A percentile compares a stretch with the other conserved stretches of the same genome.
phyloP scores from a whole-genome alignment of 2,329 filamentous ascomycete genomes.

The Phyllosticta citribraziliensis region DNA sequence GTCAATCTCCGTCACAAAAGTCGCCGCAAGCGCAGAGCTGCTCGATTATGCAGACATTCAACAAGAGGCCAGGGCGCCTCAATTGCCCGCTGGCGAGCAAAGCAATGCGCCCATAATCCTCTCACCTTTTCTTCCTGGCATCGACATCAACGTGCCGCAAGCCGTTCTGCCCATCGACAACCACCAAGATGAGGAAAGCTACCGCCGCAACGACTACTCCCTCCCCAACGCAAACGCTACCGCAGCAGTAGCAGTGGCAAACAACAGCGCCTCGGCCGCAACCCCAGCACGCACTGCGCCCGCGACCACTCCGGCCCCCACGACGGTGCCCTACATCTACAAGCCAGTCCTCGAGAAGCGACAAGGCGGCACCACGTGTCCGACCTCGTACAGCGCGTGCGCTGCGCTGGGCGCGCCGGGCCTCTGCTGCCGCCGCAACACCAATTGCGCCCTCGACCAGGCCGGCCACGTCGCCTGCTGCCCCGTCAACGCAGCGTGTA shows the following conservation, averaged over 20 bases:
- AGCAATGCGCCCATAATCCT: not conserved
- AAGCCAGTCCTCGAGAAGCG: not conserved
- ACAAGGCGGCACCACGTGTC: conserved; percentile 35
- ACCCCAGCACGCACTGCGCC: not conserved
- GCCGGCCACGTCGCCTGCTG: conserved; percentile 53
- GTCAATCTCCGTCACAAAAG: not conserved
- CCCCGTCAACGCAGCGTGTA: conserved; percentile 47
- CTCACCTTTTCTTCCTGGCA: conserved; percentile 5
- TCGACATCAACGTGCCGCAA: not conserved
- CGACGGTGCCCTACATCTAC: not conserved
- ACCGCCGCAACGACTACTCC: not conserved
- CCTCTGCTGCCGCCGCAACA: conserved; percentile 46
- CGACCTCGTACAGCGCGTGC: conserved; percentile 43
- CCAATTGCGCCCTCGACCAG: conserved; percentile 46
- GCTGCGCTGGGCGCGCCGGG: conserved; percentile 40
- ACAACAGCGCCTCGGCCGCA: not conserved
- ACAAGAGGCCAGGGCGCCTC: not conserved
- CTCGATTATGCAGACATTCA: not conserved
- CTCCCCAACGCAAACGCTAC: not conserved
- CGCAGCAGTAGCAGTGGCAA: too few relatives aligned
- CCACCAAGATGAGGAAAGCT: not conserved
- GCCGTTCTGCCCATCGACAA: not conserved
- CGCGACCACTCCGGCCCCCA: not conserved
- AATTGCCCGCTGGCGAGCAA: not conserved
- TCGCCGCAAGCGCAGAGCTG: not conserved